Base-by-base conservation (phyloP, 148 eudicot genomes). In the Vaccinium macrocarpon region DNA sequence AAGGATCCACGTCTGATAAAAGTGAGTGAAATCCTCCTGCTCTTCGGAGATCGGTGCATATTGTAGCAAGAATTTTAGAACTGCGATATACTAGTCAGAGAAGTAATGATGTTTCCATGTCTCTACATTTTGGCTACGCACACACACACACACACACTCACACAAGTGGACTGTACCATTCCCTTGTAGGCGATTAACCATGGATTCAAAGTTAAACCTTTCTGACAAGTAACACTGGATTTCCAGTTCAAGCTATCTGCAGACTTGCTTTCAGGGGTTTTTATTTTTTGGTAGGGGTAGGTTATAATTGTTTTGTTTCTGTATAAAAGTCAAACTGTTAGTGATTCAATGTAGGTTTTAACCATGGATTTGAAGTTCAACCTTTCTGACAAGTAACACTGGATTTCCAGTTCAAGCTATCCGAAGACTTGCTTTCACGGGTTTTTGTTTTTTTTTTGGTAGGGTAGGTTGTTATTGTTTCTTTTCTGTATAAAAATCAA, bases 1-100 rank as follows among this genome's bases (percentile, higher is more conserved):
- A 89, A 97, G 90, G 96, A 97, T 91, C 93, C 94, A 8, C 94
- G 92, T 14, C 83, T 92, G 74, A 88, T 95, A 32, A 95, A 96
- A 92, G 99, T 96, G 87, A 88, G 93, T 88, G 76, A 81, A 88
- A 81, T 42, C 81, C 84, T 90, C 84, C 71, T 82, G 80, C 64
- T 71, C 55, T 46, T 46, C 82, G 51, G 72, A 82, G 55, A 61
- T 64, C 78, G 53, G 51, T 77, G 53, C 25, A 51, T 56, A 62
- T 70, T 62, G 57, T 76, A 66, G 52, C 4, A 52, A n/a, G 68
- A 82, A 82, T 15, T 71, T 50, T 72, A 32, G 78, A 38, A 9
- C 35, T 68, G 64, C 42, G 4, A 53, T n/a, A n/a, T 25, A 18
- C n/a, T 53, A 13, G 52, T 50, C 18, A 8, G 70, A 72, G 55